Evolutionary conservation across 805 yeast species (phyloP).

Genomic region (Saturnispora saitoi): DNA sequence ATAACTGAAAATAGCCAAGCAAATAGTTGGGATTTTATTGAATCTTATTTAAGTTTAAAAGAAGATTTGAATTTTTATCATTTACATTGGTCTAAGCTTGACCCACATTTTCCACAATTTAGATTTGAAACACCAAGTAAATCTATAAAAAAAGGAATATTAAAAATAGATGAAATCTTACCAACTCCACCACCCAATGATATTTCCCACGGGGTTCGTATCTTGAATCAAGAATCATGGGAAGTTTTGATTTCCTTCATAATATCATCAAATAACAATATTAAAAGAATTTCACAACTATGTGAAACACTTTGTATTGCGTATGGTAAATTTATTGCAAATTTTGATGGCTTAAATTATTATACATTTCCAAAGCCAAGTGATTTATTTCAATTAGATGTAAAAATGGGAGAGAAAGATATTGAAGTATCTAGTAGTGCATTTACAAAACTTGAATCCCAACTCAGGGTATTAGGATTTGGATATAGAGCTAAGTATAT

Average conservation of each 20-base stretch:
- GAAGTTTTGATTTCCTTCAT: slow-evolving; percentile 85
- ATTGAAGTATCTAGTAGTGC: background rate
- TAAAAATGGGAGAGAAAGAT: slow-evolving; percentile 13
- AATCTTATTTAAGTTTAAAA: slow-evolving; percentile 64
- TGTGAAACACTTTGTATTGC: slow-evolving; percentile 67
- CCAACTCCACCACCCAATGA: slow-evolving; percentile 11
- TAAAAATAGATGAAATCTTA: background rate
- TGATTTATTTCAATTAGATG: slow-evolving; percentile 27
- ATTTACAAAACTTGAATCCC: slow-evolving; percentile 19
- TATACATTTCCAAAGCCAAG: slow-evolving; percentile 70
- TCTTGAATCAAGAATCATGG: slow-evolving; percentile 94
- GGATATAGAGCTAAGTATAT: slow-evolving; percentile 93
- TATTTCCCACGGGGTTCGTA: slow-evolving; percentile 43
- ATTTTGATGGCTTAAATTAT: slow-evolving; percentile 45
- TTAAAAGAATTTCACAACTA: slow-evolving; percentile 88
- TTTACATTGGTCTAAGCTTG: slow-evolving; percentile 51
- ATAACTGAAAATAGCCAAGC: slow-evolving; percentile 15
- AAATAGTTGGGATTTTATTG: slow-evolving; percentile 36
- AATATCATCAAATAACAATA: slow-evolving; percentile 93
- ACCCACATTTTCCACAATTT: slow-evolving; percentile 35
- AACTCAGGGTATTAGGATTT: slow-evolving; percentile 50
- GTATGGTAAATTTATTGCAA: slow-evolving; percentile 56
- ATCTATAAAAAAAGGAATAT: background rate
- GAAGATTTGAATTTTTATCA: slow-evolving; percentile 48
- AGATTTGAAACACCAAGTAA: slow-evolving; percentile 8